Evolutionary conservation across 331 rosid species (phyloP).

Genomic region (Malus hybrid): DNA sequence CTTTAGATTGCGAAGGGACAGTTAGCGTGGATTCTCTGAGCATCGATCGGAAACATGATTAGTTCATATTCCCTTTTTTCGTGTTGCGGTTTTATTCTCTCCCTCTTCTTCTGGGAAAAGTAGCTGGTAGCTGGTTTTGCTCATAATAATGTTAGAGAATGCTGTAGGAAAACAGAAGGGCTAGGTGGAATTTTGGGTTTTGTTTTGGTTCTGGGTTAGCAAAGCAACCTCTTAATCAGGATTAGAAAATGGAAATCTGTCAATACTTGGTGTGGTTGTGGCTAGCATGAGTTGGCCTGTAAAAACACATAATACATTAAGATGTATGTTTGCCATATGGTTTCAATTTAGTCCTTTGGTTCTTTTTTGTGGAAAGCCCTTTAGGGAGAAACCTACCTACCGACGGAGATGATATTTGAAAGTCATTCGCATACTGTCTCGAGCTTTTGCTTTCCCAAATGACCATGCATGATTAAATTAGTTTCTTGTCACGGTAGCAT

Average conservation of each 20-base stretch:
- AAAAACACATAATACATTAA: not conserved
- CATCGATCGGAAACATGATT: constrained; percentile 31
- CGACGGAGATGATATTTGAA: not conserved
- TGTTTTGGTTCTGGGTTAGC: not conserved
- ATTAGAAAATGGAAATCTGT: constrained; percentile 15
- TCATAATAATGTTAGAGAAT: constrained; percentile 17
- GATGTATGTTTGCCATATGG: constrained; percentile 9
- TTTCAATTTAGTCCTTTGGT: constrained; percentile 1
- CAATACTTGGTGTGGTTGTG: constrained; percentile 17
- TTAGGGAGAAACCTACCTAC: not conserved
- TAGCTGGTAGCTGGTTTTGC: constrained; percentile 19
- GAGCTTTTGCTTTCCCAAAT: not conserved
- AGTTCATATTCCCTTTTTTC: constrained; percentile 3
- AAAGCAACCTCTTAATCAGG: constrained; percentile 12
- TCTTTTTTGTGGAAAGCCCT: not conserved
- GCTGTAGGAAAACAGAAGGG: constrained; percentile 7
- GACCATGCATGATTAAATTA: too few relatives aligned
- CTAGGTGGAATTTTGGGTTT: constrained; percentile 3
- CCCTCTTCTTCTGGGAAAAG: too few relatives aligned
- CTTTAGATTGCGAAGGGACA: constrained; percentile 42
- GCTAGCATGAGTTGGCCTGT: constrained; percentile 6
- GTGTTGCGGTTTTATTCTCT: not conserved
- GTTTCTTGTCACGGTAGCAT: too few relatives aligned
- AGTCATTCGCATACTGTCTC: not conserved
- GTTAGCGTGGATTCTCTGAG: constrained; percentile 39